Evolutionary conservation across 2,329 filamentous ascomycete species (phyloP), one percentile per base, ranked within the genome.

Genomic region (Corinectria fuckeliana): DNA sequence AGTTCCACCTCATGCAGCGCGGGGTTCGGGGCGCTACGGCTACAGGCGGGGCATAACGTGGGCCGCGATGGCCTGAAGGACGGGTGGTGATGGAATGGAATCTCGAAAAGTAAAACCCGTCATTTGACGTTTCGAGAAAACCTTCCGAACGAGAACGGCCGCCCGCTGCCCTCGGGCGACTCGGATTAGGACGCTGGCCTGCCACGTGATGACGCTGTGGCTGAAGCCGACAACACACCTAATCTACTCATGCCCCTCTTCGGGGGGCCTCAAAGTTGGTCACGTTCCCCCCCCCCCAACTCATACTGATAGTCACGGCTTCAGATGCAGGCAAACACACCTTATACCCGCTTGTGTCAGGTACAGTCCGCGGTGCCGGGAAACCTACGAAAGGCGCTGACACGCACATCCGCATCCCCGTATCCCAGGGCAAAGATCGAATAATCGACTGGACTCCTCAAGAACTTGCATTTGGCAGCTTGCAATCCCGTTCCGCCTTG

Each of bases 1-100:
- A 44, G 41, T 26, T 56, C n/a, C n/a, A n/a, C n/a, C n/a, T n/a
- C n/a, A n/a, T n/a, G 50, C 61, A 68, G 57, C 68, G 68, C 68
- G 68, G 68, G 68, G 66, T 70, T 64, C 57, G 49, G 56, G 50
- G 59, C 66, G 56, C 66, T 64, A 67, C 53, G 50, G 56, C 42
- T 56, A 56, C 58, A 57, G 48, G 42, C 61, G 23, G 47, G 50
- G 50, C 58, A 56, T 38, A 34, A 18, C 9, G 38, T 41, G 38
- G 38, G 14, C 38, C 38, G 18, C 14, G 38, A 13, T 20, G 30
- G n/a, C n/a, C n/a, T n/a, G 13, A 14, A 36, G 16, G 36, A 9
- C 30, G 30, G 16, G 4, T 39, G 18, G 4, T 18, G 5, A 13
- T 11, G 4, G 16, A 39, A 3, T 16, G 36, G 16, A 8, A 20